A percentile compares a stretch with the other conserved stretches of the same genome.
phyloP scores from a whole-genome alignment of 306 rosid species.

The Malus domestica region DNA sequence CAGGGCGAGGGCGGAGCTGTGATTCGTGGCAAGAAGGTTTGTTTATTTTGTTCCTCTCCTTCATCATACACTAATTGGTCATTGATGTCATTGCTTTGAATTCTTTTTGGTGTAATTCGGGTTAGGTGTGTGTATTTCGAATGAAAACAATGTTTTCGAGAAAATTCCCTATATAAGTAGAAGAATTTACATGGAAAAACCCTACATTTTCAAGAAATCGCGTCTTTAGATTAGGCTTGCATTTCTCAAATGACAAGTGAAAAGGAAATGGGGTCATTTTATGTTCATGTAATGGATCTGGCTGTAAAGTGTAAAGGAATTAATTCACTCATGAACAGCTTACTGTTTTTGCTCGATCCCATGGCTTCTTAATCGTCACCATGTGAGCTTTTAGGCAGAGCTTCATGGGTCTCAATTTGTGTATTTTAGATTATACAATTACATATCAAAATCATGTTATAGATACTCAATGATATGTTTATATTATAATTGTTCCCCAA shows the following conservation, averaged over 20 bases:
- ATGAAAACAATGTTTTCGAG: neutral
- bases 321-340: neutral
- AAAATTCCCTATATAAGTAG: neutral
- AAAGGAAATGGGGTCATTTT: neutral
- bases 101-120: neutral
- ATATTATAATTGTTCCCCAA: neutral
- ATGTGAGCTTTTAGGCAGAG: neutral
- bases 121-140: neutral
- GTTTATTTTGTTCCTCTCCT: neutral
- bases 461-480: neutral
- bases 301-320: neutral
- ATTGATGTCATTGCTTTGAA: neutral
- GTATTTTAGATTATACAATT: neutral
- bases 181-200: neutral
- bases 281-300: neutral
- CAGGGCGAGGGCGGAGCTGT: constrained; percentile 74
- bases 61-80: neutral
- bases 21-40: constrained; percentile 86
- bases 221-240: neutral
- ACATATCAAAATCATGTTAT: neutral
- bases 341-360: neutral
- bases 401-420: neutral
- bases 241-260: neutral
- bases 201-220: neutral
- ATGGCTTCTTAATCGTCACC: neutral